These are phyloP conservation scores for Aspergillus sp. DNA, from an alignment of 2,329 filamentous ascomycete genomes.

Conservation along the genomic window DNA sequence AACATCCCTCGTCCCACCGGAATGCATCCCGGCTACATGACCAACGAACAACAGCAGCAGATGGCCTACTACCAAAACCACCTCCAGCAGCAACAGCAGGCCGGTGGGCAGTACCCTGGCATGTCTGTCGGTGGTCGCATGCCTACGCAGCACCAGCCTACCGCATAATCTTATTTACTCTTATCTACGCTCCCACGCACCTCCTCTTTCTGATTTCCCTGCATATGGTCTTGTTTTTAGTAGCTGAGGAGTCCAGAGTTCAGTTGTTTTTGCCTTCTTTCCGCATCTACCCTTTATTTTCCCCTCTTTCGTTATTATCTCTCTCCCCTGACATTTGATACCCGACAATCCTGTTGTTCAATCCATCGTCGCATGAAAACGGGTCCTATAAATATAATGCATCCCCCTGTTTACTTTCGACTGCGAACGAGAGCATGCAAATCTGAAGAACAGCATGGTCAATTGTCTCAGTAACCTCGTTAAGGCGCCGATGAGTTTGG, in stretches of 20 bases:
- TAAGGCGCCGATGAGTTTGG: neutral
- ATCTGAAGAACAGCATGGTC: neutral
- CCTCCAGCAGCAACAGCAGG: conserved; percentile 61
- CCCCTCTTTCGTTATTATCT: conserved; percentile 4
- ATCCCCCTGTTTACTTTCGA: neutral
- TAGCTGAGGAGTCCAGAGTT: conserved; percentile 17
- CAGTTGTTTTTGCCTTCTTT: conserved; percentile 20
- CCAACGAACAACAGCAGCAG: conserved; percentile 62
- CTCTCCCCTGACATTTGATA: conserved; percentile 29
- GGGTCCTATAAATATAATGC: neutral
- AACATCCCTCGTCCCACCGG: conserved; percentile 62
- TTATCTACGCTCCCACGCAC: no score
- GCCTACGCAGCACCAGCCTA: conserved; percentile 75
- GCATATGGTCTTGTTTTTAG: conserved; percentile 12
- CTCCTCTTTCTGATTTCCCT: conserved; percentile 1
- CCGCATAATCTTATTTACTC: conserved; percentile 48
- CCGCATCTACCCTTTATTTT: conserved; percentile 11
- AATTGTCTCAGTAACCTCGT: neutral
- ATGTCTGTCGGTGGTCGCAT: conserved; percentile 73
- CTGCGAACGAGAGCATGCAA: neutral
- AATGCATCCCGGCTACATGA: conserved; percentile 65
- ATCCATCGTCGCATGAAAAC: neutral
- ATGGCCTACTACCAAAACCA: conserved; percentile 80
- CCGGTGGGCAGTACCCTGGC: conserved; percentile 60
- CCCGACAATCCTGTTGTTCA: conserved; percentile 25